Base-by-base conservation (phyloP, 768 basidiomycete species). In the Boletellus ananiceps region DNA sequence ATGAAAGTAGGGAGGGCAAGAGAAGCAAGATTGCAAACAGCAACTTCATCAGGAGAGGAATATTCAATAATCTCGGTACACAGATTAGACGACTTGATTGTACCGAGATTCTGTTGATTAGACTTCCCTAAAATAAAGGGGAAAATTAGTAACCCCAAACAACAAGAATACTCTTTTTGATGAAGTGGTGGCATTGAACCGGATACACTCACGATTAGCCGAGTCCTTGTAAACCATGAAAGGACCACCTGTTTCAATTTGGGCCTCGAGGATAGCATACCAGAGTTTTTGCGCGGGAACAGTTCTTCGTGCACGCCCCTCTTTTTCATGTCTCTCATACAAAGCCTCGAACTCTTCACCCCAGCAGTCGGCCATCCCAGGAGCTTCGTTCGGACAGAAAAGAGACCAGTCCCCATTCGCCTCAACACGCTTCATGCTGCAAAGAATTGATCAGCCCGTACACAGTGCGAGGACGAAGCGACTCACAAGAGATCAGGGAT, bases 11-110 rank as follows among this genome's bases (percentile, higher is more conserved):
- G 95, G 2, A 98, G 82, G 2, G 96, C 93, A 55, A 99, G 80
- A 11, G 96, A 99, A 7, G 96, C 96, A 44, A 99, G 82, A 70
- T 98, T 99, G 79, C 96, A 99, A 29, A 98, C 96, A 33, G 96
- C 96, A 33, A 86, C 91, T 69, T 98, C 96, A 47, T 98, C 96
- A 1, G 96, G 93, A 11, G 95, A 80, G 39, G 93, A 95, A 74
- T 97, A 98, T 70, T 99, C 90, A 68, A 99, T 88, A 67, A 99
- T 98, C 69, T 98, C 96, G 5, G 95, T 98, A 76, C 96, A 99
- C 40, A 99, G 76, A 67, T 99, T 99, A 44, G 95, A 97, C 1
- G 93, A 97, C 75, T 96, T 98, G 84, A 99, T 98, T 8, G 92
- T 95, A 27, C 96, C 96, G 23, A 99, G 78, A 72, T 99, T 96